phyloP scores from a whole-genome alignment of 78 protist species.

The Dictyostelium purpureum region DNA sequence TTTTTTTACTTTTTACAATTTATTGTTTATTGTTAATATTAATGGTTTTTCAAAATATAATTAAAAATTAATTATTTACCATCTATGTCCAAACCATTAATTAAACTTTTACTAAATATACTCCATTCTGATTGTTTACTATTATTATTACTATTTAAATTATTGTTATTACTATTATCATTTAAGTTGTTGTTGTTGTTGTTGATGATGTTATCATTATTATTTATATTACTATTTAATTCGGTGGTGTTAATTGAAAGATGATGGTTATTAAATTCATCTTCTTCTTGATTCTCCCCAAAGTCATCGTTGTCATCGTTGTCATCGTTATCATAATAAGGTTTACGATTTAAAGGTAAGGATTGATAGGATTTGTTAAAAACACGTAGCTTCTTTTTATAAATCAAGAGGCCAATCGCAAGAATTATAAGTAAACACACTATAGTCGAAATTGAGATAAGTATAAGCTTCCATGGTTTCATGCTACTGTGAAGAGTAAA shows the following conservation, averaged over 20 bases:
- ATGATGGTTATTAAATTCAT: neutral
- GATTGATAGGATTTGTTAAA: neutral
- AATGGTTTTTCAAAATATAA: no score
- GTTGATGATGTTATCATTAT: neutral
- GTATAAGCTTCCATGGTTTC: slow-evolving; percentile 22
- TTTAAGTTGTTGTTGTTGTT: neutral
- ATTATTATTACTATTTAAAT: neutral
- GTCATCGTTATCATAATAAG: neutral
- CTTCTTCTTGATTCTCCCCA: neutral
- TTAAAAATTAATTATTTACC: no score
- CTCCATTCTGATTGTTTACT: neutral
- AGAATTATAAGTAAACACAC: neutral
- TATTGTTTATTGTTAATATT: no score
- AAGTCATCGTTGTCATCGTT: neutral
- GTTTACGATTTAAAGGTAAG: neutral
- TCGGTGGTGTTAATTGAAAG: neutral
- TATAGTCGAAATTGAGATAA: neutral
- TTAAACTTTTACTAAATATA: neutral
- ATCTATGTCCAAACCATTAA: neutral
- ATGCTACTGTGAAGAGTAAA: neutral
- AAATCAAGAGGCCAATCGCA: neutral
- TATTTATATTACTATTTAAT: neutral
- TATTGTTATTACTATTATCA: neutral
- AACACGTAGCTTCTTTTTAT: neutral
- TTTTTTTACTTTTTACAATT: no score